Percentiles rank a stretch among this genome's conserved stretches.
phyloP scores from a whole-genome alignment of 2,329 filamentous ascomycete species.

The Xylariaceae sp. region DNA sequence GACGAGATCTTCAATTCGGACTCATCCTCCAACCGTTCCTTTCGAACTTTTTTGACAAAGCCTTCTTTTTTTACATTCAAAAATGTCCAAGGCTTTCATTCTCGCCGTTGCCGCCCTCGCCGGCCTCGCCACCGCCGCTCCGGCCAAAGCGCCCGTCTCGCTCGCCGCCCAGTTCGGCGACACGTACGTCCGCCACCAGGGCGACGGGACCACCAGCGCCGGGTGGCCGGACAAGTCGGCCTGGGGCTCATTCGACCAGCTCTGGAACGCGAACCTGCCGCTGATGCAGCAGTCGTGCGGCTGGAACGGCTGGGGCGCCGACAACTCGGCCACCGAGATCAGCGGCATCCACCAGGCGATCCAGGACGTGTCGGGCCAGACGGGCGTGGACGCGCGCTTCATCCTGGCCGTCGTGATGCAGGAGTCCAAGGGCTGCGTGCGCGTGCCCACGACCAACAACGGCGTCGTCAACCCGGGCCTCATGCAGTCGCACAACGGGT shows the following conservation, averaged over 20 bases:
- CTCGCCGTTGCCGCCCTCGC: slow-evolving; percentile 4
- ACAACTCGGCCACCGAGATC: slow-evolving; percentile 13
- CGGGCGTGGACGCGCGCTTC: slow-evolving; percentile 35
- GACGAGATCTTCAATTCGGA: background rate
- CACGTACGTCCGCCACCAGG: slow-evolving; percentile 11
- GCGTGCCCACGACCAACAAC: slow-evolving; percentile 36
- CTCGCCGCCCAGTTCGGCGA: slow-evolving; percentile 2
- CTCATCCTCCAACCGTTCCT: background rate
- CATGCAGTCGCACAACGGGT: slow-evolving; percentile 35
- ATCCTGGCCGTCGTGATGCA: slow-evolving; percentile 42
- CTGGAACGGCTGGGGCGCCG: slow-evolving; percentile 17
- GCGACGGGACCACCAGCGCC: slow-evolving; percentile 7
- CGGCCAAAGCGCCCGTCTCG: slow-evolving; percentile 4
- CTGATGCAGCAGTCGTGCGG: slow-evolving; percentile 15
- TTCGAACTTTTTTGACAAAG: background rate
- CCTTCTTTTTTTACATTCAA: background rate
- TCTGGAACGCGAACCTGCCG: slow-evolving; percentile 12
- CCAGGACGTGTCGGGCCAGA: slow-evolving; percentile 24
- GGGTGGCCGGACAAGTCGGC: slow-evolving; percentile 9
- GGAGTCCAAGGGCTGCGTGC: slow-evolving; percentile 40
- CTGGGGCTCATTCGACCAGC: slow-evolving; percentile 14
- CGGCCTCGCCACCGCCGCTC: slow-evolving; percentile 11
- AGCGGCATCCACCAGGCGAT: slow-evolving; percentile 25
- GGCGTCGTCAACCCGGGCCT: slow-evolving; percentile 39
- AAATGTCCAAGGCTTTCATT: slow-evolving; percentile 7